A percentile compares a stretch with the other conserved stretches of the same genome.
Conservation (phyloP, 1,284 basidiomycete genomes). For the Leccinum proliferum region DNA sequence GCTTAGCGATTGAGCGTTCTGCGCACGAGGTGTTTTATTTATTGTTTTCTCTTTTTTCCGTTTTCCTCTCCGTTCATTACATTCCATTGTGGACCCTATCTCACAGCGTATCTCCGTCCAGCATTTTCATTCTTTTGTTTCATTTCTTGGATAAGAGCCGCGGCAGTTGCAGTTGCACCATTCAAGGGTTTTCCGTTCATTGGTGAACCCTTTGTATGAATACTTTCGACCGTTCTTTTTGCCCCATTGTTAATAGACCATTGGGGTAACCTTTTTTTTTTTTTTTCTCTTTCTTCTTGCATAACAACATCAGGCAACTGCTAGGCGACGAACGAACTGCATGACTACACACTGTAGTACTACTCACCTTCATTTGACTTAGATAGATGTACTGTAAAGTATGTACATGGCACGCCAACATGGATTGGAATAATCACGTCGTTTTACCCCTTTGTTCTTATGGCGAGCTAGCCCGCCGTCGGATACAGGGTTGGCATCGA, state of each 20-base stretch:
- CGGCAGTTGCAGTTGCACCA: not conserved
- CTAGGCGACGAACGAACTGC: constrained; percentile 1
- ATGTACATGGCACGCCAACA: too few relatives aligned
- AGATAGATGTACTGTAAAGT: constrained; percentile 7
- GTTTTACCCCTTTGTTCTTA: too few relatives aligned
- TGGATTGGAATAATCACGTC: too few relatives aligned
- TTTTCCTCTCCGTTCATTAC: not conserved
- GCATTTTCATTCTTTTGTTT: not conserved
- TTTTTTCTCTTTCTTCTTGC: not conserved
- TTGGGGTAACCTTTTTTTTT: not conserved
- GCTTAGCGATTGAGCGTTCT: constrained; percentile 40
- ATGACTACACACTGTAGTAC: constrained; percentile 26
- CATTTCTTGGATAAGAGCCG: not conserved
- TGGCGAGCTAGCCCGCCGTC: too few relatives aligned
- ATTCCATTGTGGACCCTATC: not conserved
- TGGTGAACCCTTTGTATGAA: constrained; percentile 3
- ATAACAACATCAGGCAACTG: not conserved
- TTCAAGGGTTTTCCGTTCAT: constrained; percentile 1
- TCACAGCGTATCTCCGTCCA: not conserved
- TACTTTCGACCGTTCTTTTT: constrained; percentile 9
- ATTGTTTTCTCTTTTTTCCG: not conserved
- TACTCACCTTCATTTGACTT: constrained; percentile 21
- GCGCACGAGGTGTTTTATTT: not conserved
- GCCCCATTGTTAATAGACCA: too few relatives aligned
- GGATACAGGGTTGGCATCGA: too few relatives aligned